These are phyloP conservation scores for Phytomonas sp. DNA, from an alignment of 208 protist genomes.

Conservation along the genomic window DNA sequence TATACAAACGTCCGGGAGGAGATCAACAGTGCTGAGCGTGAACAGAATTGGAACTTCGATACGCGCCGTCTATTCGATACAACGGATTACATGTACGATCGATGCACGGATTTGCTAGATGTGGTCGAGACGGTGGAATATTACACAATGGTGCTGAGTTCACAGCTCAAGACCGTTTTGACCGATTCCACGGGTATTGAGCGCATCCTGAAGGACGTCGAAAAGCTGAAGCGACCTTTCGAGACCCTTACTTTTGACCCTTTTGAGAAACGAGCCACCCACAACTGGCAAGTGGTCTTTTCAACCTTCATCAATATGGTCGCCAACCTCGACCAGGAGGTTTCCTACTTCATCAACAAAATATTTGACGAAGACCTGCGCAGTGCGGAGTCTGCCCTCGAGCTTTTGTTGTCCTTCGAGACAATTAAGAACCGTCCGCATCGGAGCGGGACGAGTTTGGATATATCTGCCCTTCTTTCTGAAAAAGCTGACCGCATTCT, in stretches of 20 bases:
- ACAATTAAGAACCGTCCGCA: slow-evolving; percentile 81
- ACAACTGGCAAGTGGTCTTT: slow-evolving; percentile 90
- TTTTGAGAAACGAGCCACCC: slow-evolving; percentile 90
- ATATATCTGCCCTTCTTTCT: slow-evolving; percentile 90
- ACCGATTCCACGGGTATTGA: slow-evolving; percentile 95
- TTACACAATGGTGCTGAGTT: slow-evolving; percentile 95
- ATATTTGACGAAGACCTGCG: slow-evolving; percentile 97
- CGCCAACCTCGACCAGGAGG: slow-evolving; percentile 89
- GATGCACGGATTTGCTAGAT: slow-evolving; percentile 93
- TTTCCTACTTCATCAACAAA: slow-evolving; percentile 95
- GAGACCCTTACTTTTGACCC: slow-evolving; percentile 94
- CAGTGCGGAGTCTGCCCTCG: slow-evolving; percentile 96
- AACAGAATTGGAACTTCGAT: slow-evolving; percentile 98
- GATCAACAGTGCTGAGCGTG: slow-evolving; percentile 93
- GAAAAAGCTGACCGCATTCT: slow-evolving; percentile 95
- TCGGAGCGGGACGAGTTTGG: slow-evolving; percentile 51
- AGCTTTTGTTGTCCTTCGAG: slow-evolving; percentile 96
- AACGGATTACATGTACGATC: slow-evolving; percentile 96
- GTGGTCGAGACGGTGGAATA: slow-evolving; percentile 93
- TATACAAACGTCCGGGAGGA: slow-evolving; percentile 92
- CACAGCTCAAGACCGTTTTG: slow-evolving; percentile 95
- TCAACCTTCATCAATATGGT: slow-evolving; percentile 91
- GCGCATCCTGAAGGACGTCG: slow-evolving; percentile 90
- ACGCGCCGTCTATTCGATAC: slow-evolving; percentile 93
- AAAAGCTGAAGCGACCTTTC: slow-evolving; percentile 92